Conservation (phyloP, 2,329 filamentous ascomycete species). For the Fusarium liriodendri region DNA sequence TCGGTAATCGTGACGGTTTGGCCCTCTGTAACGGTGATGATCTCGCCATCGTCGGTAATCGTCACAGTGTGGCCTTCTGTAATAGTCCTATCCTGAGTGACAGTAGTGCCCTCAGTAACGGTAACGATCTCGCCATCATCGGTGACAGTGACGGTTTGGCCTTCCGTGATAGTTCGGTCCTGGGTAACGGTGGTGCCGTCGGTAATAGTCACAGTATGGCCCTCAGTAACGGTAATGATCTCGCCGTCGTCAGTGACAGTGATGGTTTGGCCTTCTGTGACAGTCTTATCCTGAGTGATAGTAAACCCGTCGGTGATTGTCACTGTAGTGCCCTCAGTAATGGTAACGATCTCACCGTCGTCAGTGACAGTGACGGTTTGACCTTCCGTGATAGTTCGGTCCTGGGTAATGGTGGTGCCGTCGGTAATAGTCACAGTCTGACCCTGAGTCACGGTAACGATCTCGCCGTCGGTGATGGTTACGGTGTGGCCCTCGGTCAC, state of each 20-base stretch:
- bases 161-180: not conserved
- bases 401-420: constrained; percentile 12
- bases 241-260: not conserved
- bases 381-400: not conserved
- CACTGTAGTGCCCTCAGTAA: constrained; percentile 6
- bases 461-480: not conserved
- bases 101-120: too few species aligned
- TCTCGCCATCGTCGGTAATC: not conserved
- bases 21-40: not conserved
- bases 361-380: not conserved
- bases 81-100: not conserved
- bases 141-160: not conserved
- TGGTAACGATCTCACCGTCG: not conserved
- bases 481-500: not conserved
- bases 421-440: constrained; percentile 11
- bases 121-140: too few species aligned
- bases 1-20: constrained; percentile 8
- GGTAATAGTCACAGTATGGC: constrained; percentile 10
- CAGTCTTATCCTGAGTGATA: not conserved
- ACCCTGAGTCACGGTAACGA: constrained; percentile 7
- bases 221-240: constrained; percentile 6
- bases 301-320: constrained; percentile 12
- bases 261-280: not conserved
- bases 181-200: constrained; percentile 10
- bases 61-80: constrained; percentile 3